phyloP scores from a whole-genome alignment of 768 basidiomycete species.

The Boletus vinaceobasis region DNA sequence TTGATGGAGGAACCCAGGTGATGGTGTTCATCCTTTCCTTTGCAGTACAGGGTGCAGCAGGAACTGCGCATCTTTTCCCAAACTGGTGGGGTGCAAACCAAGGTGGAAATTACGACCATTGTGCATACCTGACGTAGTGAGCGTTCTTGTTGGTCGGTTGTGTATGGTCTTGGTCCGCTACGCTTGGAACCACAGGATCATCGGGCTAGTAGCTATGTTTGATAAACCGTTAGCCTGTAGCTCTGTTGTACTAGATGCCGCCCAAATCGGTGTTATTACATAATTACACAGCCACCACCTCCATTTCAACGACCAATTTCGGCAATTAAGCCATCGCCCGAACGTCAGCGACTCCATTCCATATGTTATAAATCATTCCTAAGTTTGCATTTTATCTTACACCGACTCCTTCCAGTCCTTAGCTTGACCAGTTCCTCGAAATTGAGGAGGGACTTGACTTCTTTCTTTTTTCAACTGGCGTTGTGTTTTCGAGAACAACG shows the following conservation, averaged over 20 bases:
- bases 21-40: conserved; percentile 54
- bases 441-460: neutral
- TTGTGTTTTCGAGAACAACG: conserved; percentile 22
- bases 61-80: conserved; percentile 48
- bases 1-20: conserved; percentile 43
- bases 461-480: neutral
- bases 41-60: conserved; percentile 50
- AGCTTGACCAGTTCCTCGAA: neutral
- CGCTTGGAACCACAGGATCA: neutral
- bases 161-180: neutral
- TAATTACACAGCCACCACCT: conserved; percentile 7
- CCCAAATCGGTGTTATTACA: neutral
- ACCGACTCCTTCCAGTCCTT: neutral
- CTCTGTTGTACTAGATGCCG: neutral
- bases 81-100: conserved; percentile 61
- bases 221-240: no score
- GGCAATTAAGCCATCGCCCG: neutral
- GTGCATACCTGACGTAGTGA: conserved; percentile 19
- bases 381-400: neutral
- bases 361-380: neutral
- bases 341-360: neutral
- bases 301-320: neutral
- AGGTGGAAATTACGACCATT: conserved; percentile 37
- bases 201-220: neutral
- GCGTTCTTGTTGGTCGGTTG: neutral